Base-by-base conservation (phyloP, 2,329 filamentous ascomycete genomes). In the Neonectria coccinea region DNA sequence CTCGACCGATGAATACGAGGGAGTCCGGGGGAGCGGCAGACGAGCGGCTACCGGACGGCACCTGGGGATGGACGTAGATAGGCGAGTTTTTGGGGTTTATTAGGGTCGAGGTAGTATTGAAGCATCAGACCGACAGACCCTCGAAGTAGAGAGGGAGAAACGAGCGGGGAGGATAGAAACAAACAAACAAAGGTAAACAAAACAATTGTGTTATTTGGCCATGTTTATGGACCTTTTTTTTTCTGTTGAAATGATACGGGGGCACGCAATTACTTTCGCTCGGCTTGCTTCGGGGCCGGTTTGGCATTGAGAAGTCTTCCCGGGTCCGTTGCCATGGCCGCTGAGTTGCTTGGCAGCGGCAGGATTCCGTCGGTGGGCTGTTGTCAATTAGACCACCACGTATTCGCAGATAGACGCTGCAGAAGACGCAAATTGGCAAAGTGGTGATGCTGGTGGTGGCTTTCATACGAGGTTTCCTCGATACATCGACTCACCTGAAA, bases 401-500 rank as follows among this genome's bases (percentile, higher is more conserved):
- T 54, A 31, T 39, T 39, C 36, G 36, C 7, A 9, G 36, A 39
- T 39, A n/a, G 36, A 39, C 7, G 7, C 36, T n/a, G 51, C 20
- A 36, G 41, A 42, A 29, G 41, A n/a, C 14, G 22, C 27, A 47
- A 18, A 48, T 31, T 55, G 51, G 45, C 27, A 45, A 41, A 55
- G 45, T 61, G 52, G 39, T 36, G 20, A 36, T 27, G 8, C 33
- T 41, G 36, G 14, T 12, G 27, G 48, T 51, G 48, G 48, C 29
- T 10, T 58, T 52, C 51, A 62, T 58, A 59, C 55, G 55, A 59
- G 44, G 56, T 54, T 54, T 20, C 54, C 48, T 62, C 16, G 45
- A 62, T 57, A 57, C 64, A 64, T 66, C 55, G 69, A 56, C 67
- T 66, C 53, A 73, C 71, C 71, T 73, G 71, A 73, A 73, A 73